Evolutionary conservation across 257 asterid genomes (phyloP), one percentile per base, ranked within the genome.

Genomic region (Knoxia roxburghii): DNA sequence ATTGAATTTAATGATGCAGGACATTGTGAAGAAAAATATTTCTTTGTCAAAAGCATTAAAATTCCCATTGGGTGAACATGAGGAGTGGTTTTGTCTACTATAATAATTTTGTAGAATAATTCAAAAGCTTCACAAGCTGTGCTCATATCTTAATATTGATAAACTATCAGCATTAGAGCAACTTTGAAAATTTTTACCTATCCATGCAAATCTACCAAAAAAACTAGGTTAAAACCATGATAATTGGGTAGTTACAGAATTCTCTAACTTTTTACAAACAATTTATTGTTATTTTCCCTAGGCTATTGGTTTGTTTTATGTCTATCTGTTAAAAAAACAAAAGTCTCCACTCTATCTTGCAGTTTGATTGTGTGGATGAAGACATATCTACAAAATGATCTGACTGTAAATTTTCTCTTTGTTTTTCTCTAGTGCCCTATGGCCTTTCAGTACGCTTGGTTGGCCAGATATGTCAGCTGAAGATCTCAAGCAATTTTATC

Each of bases 401-500:
- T 71, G 60, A 55, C 53, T 70, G 41, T 79, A 69, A 74, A 64
- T 56, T 60, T 75, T 65, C 41, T 68, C 15, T 71, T 56, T 77
- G 55, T 75, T 65, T 74, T 65, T 69, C 37, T 73, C 73, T 46
- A 93, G 99, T 79, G 88, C 92, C 57, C 77, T 93, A 73, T 93
- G 97, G 99, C 99, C 99, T 71, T 93, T 93, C 92, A 93, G 99
- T 80, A 90, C 99, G 68, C 94, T 90, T 80, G 96, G 97, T 75
- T 93, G 99, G 99, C 99, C 99, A 59, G 92, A 90, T 77, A 75
- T 65, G 73, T 85, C 95, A 60, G 89, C 95, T 8, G 85, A 88
- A 73, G 99, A 93, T 80, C 83, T 90, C 71, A 82, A 84, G 81
- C 76, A 68, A 15, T 86, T 90, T 74, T 90, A 93, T 86, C 99